Evolutionary conservation across 352 stramenopile species (phyloP).

Genomic region (Salisapilia sapeloensis): DNA sequence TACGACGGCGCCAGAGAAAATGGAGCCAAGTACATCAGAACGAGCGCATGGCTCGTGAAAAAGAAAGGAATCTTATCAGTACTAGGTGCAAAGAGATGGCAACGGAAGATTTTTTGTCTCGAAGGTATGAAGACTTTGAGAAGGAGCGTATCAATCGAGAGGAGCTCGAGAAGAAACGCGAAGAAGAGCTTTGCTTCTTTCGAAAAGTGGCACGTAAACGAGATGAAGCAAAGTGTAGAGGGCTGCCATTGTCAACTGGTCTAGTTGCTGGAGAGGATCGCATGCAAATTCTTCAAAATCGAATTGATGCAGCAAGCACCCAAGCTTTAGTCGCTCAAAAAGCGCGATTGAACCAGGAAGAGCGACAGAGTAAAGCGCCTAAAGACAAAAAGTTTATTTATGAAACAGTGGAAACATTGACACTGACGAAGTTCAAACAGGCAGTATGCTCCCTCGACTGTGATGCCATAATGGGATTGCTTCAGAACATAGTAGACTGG

Average conservation of each 20-base stretch:
- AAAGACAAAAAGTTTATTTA: constrained; percentile 22
- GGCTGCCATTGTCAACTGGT: constrained; percentile 13
- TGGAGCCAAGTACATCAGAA: too few species aligned
- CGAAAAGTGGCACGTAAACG: constrained; percentile 7
- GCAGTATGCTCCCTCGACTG: constrained; percentile 17
- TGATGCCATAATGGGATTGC: constrained; percentile 5
- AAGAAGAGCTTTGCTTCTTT: constrained; percentile 19
- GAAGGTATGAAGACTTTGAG: constrained; percentile 5
- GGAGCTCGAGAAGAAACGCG: constrained; percentile 10
- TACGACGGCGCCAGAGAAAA: too few species aligned
- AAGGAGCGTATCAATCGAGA: constrained; percentile 2
- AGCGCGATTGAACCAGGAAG: constrained; percentile 15
- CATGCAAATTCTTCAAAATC: constrained; percentile 10
- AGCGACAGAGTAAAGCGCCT: constrained; percentile 5
- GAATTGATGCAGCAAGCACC: too few species aligned
- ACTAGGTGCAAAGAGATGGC: too few species aligned
- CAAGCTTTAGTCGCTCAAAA: too few species aligned
- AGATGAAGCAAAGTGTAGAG: constrained; percentile 11
- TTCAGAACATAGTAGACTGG: background rate
- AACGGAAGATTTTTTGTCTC: too few species aligned
- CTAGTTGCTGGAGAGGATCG: constrained; percentile 10
- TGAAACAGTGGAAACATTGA: constrained; percentile 11
- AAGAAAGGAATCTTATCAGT: too few species aligned
- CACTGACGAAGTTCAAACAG: constrained; percentile 12
- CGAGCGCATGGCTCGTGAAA: too few species aligned